These are phyloP conservation scores for Hericium coralloides DNA, from an alignment of 768 basidiomycete genomes.

Conservation along the genomic window DNA sequence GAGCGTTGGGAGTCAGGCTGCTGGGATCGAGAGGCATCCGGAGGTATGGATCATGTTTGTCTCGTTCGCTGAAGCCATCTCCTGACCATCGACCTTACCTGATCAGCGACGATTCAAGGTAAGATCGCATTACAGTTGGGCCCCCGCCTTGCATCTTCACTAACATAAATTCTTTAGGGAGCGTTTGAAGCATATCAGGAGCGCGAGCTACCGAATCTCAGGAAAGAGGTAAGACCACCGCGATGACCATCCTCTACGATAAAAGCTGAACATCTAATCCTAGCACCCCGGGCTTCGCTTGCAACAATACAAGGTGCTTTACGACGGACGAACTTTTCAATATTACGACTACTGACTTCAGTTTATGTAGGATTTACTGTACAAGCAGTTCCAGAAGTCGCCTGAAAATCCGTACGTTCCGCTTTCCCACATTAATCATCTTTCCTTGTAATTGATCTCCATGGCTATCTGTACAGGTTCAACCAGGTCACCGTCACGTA, in stretches of 20 bases:
- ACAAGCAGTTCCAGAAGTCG: constrained; percentile 94
- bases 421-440: not conserved
- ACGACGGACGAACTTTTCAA: not conserved
- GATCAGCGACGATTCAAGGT: constrained; percentile 84
- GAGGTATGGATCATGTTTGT: constrained; percentile 51
- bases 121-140: constrained; percentile 1
- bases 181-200: constrained; percentile 91
- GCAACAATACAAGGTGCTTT: constrained; percentile 75
- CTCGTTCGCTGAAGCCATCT: not conserved
- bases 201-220: constrained; percentile 70
- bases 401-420: constrained; percentile 89
- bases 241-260: not conserved
- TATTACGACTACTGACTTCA: not conserved
- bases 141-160: not conserved
- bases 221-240: constrained; percentile 48
- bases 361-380: constrained; percentile 57
- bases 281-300: constrained; percentile 86
- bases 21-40: constrained; percentile 82
- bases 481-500: constrained; percentile 76
- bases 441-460: not conserved
- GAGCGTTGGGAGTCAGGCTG: constrained; percentile 80
- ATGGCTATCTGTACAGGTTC: constrained; percentile 40
- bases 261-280: constrained; percentile 1
- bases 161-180: constrained; percentile 35
- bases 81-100: constrained; percentile 2